These are phyloP conservation scores for Apocynum venetum DNA, from an alignment of 257 asterid genomes.

Conservation along the genomic window DNA sequence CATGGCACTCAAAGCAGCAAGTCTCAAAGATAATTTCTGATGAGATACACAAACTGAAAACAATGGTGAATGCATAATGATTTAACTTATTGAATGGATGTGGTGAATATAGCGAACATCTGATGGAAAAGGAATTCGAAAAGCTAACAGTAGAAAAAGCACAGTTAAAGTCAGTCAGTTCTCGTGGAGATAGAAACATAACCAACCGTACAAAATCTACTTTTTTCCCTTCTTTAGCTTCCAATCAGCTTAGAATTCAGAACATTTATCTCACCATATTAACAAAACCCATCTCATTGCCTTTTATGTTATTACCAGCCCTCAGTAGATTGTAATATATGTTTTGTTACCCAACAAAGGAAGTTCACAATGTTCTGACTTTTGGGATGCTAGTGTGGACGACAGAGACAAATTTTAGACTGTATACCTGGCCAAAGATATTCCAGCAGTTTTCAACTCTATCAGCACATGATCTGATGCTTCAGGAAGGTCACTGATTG, in stretches of 20 bases:
- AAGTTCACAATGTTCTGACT: neutral
- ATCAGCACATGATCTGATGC: constrained; percentile 30
- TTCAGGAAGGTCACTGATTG: constrained; percentile 30
- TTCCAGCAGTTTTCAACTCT: constrained; percentile 27
- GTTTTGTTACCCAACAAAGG: neutral
- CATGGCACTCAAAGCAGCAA: neutral
- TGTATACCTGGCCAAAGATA: constrained; percentile 1
- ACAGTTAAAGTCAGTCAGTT: neutral
- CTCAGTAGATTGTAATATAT: neutral
- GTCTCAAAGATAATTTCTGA: neutral
- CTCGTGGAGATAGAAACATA: neutral
- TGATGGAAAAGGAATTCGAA: neutral
- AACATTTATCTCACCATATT: neutral
- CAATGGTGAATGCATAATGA: neutral
- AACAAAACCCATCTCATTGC: neutral
- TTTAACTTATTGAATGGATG: neutral
- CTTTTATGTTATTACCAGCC: neutral
- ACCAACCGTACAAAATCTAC: neutral
- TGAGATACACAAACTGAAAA: neutral
- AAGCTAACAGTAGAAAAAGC: neutral
- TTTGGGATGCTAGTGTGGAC: neutral
- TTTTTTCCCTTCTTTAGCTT: neutral
- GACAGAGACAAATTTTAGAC: neutral
- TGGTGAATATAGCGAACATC: neutral
- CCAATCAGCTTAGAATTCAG: neutral